These are phyloP conservation scores for Elsinoe australis DNA, from an alignment of 2,329 filamentous ascomycete species.

Conservation along the genomic window DNA sequence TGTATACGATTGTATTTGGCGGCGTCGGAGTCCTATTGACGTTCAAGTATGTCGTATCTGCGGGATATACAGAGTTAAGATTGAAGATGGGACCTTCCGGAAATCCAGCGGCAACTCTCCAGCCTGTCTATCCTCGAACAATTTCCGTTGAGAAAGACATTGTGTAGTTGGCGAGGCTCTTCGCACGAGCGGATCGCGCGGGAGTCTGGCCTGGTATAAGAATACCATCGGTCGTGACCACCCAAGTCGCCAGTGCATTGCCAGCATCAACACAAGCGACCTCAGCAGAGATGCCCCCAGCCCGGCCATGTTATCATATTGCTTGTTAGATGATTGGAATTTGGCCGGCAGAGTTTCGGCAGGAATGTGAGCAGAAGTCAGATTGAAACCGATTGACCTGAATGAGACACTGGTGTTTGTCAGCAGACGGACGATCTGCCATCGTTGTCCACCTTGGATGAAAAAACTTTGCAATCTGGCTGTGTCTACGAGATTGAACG, in stretches of 20 bases:
- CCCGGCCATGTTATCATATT: constrained; percentile 32
- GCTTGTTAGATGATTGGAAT: constrained; percentile 27
- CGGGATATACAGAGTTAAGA: constrained; percentile 24
- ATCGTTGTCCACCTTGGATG: constrained; percentile 37
- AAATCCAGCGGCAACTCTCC: constrained; percentile 28
- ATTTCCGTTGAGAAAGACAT: constrained; percentile 35
- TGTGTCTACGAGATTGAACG: constrained; percentile 30
- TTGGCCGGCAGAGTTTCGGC: constrained; percentile 26
- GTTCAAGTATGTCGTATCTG: constrained; percentile 29
- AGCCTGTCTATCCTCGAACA: constrained; percentile 33
- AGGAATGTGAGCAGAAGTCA: constrained; percentile 25
- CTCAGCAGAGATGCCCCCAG: constrained; percentile 31
- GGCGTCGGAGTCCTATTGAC: constrained; percentile 31
- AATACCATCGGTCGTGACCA: constrained; percentile 31
- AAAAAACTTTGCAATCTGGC: constrained; percentile 30
- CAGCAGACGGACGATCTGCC: constrained; percentile 35
- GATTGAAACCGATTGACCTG: constrained; percentile 28
- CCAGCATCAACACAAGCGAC: constrained; percentile 34
- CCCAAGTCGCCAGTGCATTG: constrained; percentile 32
- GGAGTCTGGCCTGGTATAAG: constrained; percentile 22
- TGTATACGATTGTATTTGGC: constrained; percentile 31
- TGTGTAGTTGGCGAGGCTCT: constrained; percentile 30
- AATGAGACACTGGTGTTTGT: constrained; percentile 31
- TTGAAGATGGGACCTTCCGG: constrained; percentile 24
- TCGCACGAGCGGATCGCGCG: constrained; percentile 4